These are phyloP conservation scores for Setaria italica DNA, from an alignment of 202 grass and related monocot genomes.

Conservation along the genomic window DNA sequence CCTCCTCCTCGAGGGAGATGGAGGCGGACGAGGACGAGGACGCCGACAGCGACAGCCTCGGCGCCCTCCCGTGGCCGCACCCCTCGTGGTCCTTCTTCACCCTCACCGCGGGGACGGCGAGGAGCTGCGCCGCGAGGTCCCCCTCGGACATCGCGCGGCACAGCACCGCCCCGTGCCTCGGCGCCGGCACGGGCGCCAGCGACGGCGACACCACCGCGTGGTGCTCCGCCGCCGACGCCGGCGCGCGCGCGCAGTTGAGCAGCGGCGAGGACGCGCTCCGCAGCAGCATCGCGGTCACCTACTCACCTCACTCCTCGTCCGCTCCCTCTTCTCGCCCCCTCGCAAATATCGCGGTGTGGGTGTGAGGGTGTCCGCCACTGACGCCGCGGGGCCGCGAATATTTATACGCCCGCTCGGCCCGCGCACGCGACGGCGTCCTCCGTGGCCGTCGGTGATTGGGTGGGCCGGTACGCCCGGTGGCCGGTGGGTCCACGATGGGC, in stretches of 20 bases:
- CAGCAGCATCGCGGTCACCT: conserved; percentile 51
- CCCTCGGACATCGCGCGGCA: conserved; percentile 58
- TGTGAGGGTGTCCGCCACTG: background rate
- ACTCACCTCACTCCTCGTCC: too few relatives aligned
- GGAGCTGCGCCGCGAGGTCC: conserved; percentile 30
- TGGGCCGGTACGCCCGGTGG: background rate
- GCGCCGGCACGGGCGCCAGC: background rate
- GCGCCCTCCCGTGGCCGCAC: background rate
- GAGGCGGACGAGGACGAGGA: conserved; percentile 7
- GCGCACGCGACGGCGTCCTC: conserved; percentile 31
- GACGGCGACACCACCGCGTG: background rate
- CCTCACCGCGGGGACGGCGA: background rate
- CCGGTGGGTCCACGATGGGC: background rate
- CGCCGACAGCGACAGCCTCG: background rate
- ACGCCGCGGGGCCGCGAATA: background rate
- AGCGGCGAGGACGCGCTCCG: conserved; percentile 64
- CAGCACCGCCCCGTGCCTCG: conserved; percentile 19
- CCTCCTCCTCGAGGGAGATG: conserved; percentile 40
- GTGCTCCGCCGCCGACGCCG: conserved; percentile 3
- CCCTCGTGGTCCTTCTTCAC: background rate
- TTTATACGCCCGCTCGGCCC: background rate
- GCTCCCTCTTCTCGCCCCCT: too few relatives aligned
- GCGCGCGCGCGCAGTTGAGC: conserved; percentile 41
- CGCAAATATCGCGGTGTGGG: conserved; percentile 30
- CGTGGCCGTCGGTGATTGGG: conserved; percentile 1